Evolutionary conservation across 163 green algal species (phyloP).

Genomic region (Trebouxia gelatinosa): DNA sequence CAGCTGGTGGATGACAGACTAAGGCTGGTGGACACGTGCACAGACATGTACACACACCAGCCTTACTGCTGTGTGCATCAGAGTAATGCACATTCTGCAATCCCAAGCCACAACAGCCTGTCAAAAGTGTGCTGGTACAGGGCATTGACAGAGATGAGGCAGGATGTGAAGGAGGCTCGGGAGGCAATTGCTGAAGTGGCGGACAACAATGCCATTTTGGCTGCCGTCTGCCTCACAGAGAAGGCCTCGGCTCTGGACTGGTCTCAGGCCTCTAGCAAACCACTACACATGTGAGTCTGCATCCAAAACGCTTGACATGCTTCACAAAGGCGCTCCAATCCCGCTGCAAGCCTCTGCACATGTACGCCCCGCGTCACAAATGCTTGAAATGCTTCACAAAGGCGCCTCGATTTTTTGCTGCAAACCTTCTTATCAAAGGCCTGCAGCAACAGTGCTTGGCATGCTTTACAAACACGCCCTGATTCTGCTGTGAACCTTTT

Average conservation of each 20-base stretch:
- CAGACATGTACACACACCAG: too few species aligned
- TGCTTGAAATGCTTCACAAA: too few species aligned
- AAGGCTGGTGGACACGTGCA: too few species aligned
- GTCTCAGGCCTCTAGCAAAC: conserved; percentile 8
- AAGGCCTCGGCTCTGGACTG: conserved; percentile 13
- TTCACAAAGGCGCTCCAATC: not conserved
- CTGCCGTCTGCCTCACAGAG: conserved; percentile 21
- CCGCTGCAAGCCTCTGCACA: not conserved
- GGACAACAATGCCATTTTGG: conserved; percentile 27
- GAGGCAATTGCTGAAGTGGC: conserved; percentile 48
- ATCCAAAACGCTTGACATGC: not conserved
- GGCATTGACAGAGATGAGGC: conserved; percentile 56
- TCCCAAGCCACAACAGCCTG: not conserved
- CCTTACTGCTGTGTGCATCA: too few species aligned
- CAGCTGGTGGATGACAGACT: too few species aligned
- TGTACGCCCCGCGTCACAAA: not conserved
- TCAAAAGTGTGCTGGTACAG: conserved; percentile 33
- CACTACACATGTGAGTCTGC: conserved; percentile 7
- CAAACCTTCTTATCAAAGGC: too few species aligned
- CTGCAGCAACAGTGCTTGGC: too few species aligned
- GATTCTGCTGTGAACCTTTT: too few species aligned
- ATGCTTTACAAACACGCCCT: too few species aligned
- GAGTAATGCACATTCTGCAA: not conserved
- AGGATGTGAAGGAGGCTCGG: conserved; percentile 56
- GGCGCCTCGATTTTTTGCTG: too few species aligned